phyloP scores from a whole-genome alignment of 2,329 filamentous ascomycete genomes.

The Sporothrix variecibatus region DNA sequence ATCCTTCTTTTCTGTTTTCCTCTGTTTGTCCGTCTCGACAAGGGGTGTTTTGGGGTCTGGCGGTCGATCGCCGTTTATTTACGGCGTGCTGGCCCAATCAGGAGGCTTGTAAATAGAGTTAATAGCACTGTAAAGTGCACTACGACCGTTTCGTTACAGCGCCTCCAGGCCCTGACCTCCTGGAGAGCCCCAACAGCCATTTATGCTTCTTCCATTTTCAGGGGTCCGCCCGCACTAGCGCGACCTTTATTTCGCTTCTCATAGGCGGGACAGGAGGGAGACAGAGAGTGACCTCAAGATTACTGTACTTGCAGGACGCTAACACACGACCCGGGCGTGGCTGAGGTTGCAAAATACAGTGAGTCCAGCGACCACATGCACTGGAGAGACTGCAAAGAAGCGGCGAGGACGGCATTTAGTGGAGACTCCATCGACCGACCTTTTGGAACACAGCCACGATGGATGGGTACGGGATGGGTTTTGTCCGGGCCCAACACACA shows the following conservation, averaged over 20 bases:
- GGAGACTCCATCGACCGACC: neutral
- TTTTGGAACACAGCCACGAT: constrained; percentile 2
- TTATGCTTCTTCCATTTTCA: constrained; percentile 21
- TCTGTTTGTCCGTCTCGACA: neutral
- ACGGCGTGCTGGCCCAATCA: neutral
- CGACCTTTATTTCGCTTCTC: neutral
- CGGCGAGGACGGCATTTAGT: neutral
- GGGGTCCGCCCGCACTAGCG: constrained; percentile 9
- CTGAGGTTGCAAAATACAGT: neutral
- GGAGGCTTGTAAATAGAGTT: neutral
- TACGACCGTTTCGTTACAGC: neutral
- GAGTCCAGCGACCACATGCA: neutral
- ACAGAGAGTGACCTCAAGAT: neutral
- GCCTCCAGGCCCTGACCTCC: neutral
- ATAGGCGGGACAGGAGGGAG: neutral
- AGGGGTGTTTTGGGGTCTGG: neutral
- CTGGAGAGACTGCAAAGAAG: neutral
- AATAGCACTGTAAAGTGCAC: neutral
- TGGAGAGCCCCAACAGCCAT: neutral
- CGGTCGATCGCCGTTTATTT: neutral
- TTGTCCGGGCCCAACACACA: too few relatives aligned
- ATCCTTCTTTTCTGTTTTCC: neutral
- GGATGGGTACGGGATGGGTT: neutral
- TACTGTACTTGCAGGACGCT: neutral
- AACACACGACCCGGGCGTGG: neutral